Evolutionary conservation across 768 basidiomycete genomes (phyloP), one percentile per base, ranked within the genome.

Genomic region (Tephrocybe sp.): DNA sequence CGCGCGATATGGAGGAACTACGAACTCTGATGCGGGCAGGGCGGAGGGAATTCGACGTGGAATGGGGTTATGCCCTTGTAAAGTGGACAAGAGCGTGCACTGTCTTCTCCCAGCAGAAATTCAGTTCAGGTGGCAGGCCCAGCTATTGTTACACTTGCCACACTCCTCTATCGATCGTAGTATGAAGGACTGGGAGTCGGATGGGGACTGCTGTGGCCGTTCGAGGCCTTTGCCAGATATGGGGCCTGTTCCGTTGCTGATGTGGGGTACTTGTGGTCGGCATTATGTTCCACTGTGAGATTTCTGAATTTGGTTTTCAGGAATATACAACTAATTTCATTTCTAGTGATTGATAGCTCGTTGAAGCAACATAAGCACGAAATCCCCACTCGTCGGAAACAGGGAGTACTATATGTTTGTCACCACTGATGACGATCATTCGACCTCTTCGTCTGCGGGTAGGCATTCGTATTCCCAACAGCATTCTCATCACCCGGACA

Each of bases 1-100:
- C 69, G 11, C 62, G 64, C 27, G 89, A 90, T 64, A 63, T 72
- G 27, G 75, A 70, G 4, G 79, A 84, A 43, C 68, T 90, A 12
- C 69, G 84, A 1, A 67, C 70, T 49, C 74, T 86, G 42, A 77
- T 91, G 73, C 77, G 78, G 5, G 64, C 63, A 1, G 84, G 85
- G 12, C 67, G 87, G 24, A 70, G 74, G n/a, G 36, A 7, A 4
- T 37, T 18, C 18, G 36, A 12, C 0, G 36, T 8, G 28, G 26
- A 39, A 21, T 5, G 7, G 36, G 36, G 36, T 37, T 5, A 37
- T 8, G 6, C 34, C n/a, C 22, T n/a, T 34, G 19, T 40, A 52
- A n/a, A n/a, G 32, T 12, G 32, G 32, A n/a, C 16, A 4, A n/a
- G 18, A 13, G 44, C 18, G 25, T 27, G 3, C n/a, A n/a, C n/a